A percentile compares a stretch with the other conserved stretches of the same genome.
Conservation (phyloP, 2,329 filamentous ascomycete genomes). For the Delphinella strobiligena region DNA sequence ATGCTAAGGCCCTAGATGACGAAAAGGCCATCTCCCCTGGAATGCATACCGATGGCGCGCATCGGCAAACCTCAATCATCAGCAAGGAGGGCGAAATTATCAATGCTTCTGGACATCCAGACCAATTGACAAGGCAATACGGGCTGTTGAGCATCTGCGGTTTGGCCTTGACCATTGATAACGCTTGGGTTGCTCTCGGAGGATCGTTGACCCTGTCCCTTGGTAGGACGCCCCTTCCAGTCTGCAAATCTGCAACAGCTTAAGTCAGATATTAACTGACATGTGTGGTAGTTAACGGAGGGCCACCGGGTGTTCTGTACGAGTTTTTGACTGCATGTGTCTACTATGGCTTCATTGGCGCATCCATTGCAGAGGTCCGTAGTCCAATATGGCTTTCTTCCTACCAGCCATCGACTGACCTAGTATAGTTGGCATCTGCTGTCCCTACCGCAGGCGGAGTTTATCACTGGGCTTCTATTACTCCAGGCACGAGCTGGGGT, state of each 20-base stretch:
- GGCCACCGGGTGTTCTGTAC: constrained; percentile 24
- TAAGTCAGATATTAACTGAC: background rate
- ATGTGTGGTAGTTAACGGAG: constrained; percentile 23
- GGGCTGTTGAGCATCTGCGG: constrained; percentile 42
- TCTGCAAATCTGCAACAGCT: background rate
- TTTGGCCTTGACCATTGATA: constrained; percentile 48
- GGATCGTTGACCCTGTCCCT: constrained; percentile 47
- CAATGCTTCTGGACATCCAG: constrained; percentile 52
- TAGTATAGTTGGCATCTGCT: constrained; percentile 17
- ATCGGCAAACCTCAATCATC: constrained; percentile 13
- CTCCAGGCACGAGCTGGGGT: constrained; percentile 20
- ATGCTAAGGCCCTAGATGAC: background rate
- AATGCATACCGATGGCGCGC: background rate
- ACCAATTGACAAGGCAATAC: constrained; percentile 53
- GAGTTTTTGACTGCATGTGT: constrained; percentile 23
- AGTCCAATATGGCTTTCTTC: too few species aligned
- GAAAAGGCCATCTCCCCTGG: background rate
- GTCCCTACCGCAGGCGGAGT: constrained; percentile 22
- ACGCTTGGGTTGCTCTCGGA: constrained; percentile 52
- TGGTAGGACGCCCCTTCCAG: constrained; percentile 20
- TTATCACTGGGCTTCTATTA: constrained; percentile 25
- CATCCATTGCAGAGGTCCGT: constrained; percentile 17
- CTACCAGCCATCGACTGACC: background rate
- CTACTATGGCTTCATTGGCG: constrained; percentile 25
- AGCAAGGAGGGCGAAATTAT: constrained; percentile 32